Evolutionary conservation across 495 filamentous ascomycete species (phyloP).

Genomic region (Wilcoxina mikolae): DNA sequence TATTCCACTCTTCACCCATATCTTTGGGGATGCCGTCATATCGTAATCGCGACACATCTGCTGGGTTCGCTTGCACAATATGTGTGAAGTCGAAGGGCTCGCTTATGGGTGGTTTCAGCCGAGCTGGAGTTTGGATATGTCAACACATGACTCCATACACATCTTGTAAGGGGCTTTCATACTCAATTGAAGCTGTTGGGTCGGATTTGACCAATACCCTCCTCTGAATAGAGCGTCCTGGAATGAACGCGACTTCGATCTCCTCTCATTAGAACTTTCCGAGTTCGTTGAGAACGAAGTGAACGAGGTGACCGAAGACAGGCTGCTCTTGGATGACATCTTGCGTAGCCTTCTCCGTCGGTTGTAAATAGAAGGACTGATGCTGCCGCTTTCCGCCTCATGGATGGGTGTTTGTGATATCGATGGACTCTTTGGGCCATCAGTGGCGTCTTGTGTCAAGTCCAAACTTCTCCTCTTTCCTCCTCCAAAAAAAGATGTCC

Average conservation of each 20-base stretch:
- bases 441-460: not conserved
- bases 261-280: not conserved
- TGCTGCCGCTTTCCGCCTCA: constrained; percentile 13
- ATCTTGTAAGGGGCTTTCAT: not conserved
- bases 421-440: not conserved
- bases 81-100: constrained; percentile 28
- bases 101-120: constrained; percentile 22
- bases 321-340: constrained; percentile 23
- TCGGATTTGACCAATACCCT: not conserved
- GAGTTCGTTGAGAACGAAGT: constrained; percentile 2
- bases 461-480: constrained; percentile 22
- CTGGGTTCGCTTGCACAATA: constrained; percentile 21
- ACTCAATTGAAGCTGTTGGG: not conserved
- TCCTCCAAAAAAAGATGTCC: constrained; percentile 21
- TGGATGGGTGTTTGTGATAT: constrained; percentile 5
- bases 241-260: not conserved
- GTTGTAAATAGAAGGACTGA: constrained; percentile 14
- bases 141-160: not conserved
- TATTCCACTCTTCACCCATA: constrained; percentile 8
- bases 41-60: constrained; percentile 12
- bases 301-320: constrained; percentile 11
- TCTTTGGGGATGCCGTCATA: not conserved
- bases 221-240: not conserved
- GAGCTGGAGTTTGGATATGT: constrained; percentile 11
- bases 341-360: constrained; percentile 21